A percentile compares a stretch with the other conserved stretches of the same genome.
Evolutionary conservation across 106 monocot genomes (phyloP).

Genomic region (Allium fistulosum): DNA sequence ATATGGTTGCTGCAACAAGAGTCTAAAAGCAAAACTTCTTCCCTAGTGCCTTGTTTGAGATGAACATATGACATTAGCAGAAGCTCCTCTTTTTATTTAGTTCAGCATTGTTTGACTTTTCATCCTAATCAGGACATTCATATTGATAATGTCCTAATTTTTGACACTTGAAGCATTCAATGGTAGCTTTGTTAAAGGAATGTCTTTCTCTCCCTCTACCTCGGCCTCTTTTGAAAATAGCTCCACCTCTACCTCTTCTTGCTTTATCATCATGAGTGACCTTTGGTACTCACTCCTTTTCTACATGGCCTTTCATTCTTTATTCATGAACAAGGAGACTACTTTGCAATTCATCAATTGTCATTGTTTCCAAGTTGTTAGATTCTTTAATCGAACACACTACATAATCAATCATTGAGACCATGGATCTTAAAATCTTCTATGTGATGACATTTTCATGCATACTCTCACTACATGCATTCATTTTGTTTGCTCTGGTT

Average conservation of each 20-base stretch:
- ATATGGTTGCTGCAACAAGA: too few species aligned
- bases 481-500: too few species aligned
- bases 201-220: conserved; percentile 3
- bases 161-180: too few species aligned
- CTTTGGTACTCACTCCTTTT: background rate
- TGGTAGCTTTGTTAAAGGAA: background rate
- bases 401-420: background rate
- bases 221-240: background rate
- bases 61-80: background rate
- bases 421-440: too few species aligned
- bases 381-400: background rate
- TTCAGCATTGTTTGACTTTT: background rate
- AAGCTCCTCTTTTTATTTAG: background rate
- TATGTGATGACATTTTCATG: too few species aligned
- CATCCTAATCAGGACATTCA: background rate
- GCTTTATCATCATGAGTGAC: background rate
- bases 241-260: background rate
- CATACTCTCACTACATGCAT: too few species aligned
- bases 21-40: too few species aligned
- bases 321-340: conserved; percentile 1
- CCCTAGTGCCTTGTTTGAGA: background rate
- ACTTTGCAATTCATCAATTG: conserved; percentile 1
- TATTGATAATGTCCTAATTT: too few species aligned
- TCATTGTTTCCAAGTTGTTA: background rate
- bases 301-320: background rate